phyloP scores from a whole-genome alignment of 1,139 yeast species.

The Lodderomyces beijingensis region DNA sequence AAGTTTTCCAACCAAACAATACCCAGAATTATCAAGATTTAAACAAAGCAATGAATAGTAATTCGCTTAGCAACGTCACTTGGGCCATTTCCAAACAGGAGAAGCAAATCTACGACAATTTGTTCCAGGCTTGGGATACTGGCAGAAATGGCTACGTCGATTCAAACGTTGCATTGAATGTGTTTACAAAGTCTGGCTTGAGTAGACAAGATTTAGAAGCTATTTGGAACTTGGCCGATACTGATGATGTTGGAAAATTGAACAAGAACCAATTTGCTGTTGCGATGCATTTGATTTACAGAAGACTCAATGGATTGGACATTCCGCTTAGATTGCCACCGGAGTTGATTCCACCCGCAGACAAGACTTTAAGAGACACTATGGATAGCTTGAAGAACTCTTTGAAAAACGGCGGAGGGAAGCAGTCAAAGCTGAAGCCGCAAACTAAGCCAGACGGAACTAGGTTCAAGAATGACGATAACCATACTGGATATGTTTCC shows the following conservation, averaged over 20 bases:
- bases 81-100: slow-evolving; percentile 87
- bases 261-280: slow-evolving; percentile 78
- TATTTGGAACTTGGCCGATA: slow-evolving; percentile 82
- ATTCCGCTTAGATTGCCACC: slow-evolving; percentile 72
- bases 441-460: slow-evolving; percentile 45
- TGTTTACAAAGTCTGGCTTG: slow-evolving; percentile 88
- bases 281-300: slow-evolving; percentile 78
- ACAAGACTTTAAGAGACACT: slow-evolving; percentile 49
- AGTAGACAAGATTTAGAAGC: slow-evolving; percentile 79
- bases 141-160: slow-evolving; percentile 63
- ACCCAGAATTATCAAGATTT: slow-evolving; percentile 22
- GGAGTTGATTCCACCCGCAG: slow-evolving; percentile 76
- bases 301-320: slow-evolving; percentile 68
- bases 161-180: slow-evolving; percentile 79
- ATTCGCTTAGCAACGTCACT: slow-evolving; percentile 46
- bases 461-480: slow-evolving; percentile 67
- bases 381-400: slow-evolving; percentile 40
- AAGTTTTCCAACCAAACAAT: slow-evolving; percentile 62
- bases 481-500: slow-evolving; percentile 59
- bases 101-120: slow-evolving; percentile 79
- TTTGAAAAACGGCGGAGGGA: slow-evolving; percentile 36
- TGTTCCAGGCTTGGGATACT: slow-evolving; percentile 84
- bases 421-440: slow-evolving; percentile 16
- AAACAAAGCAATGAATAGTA: slow-evolving; percentile 51
- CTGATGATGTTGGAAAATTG: slow-evolving; percentile 65